Base-by-base conservation (phyloP, 352 stramenopile species). In the Phytophthora pinifolia region DNA sequence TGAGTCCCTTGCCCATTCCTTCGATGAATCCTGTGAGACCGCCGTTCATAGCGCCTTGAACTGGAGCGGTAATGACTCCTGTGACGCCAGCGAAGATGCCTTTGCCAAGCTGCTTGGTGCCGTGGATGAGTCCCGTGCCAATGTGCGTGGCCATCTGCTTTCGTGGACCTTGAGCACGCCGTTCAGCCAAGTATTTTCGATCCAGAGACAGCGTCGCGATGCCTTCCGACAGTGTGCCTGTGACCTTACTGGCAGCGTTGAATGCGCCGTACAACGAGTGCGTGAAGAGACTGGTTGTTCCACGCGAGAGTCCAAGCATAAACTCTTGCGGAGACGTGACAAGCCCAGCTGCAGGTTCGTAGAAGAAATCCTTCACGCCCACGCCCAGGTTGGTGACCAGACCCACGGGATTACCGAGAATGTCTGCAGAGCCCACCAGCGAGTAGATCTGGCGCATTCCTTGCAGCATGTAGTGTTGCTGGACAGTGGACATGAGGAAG, bases 361-460 rank as follows among this genome's bases (percentile, higher is more conserved):
- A 97, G 55, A 98, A 98, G 63, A 98, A 98, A 60, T 97, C 92
- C 29, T 94, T 92, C 12, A 98, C 88, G 20, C 92, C 92, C 1
- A 89, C 79, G 29, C 87, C 87, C 15, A 97, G 67, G 5, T 88
- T 94, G 22, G 79, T 93, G 22, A 96, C 85, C 10, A 97, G 75
- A 4, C 89, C 89, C 20, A 95, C 86, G 2, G 90, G 90, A 41
- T 96, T 96, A 29, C 90, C 90, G 14, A 97, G 37, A n/a, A 97
- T 87, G 37, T 94, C 88, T 3, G 97, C 77, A 3, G 89, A 92
- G 1, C 86, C 86, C 3, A 96, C 73, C 22, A 97, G 62, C 1
- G 83, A 86, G 37, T 96, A 96, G 15, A 94, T 76, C 52, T 96
- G 81, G 9, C 84, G 65, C 44, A 92, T 73, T 15, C 79, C 78